These are phyloP conservation scores for Didymella pomorum DNA, from an alignment of 2,329 filamentous ascomycete species.

Conservation along the genomic window DNA sequence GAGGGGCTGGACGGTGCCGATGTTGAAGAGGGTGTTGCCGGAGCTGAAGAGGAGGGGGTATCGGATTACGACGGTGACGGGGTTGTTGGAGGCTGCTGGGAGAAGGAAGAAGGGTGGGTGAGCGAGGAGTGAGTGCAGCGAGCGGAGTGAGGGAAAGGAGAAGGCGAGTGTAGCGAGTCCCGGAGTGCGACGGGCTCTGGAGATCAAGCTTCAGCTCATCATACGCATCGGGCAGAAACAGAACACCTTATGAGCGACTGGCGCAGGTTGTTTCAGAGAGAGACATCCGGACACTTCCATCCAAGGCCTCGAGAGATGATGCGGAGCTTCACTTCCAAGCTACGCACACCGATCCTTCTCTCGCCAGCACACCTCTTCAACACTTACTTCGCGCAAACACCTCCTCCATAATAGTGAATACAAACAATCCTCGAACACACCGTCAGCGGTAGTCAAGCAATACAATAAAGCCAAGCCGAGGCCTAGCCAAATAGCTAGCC, in stretches of 20 bases:
- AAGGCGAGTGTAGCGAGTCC: not conserved
- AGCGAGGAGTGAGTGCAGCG: too few relatives aligned
- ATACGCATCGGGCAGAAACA: not conserved
- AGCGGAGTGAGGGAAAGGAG: too few relatives aligned
- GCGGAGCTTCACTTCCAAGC: not conserved
- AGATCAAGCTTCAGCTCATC: not conserved
- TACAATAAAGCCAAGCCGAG: not conserved
- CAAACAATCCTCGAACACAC: not conserved
- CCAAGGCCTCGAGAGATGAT: not conserved
- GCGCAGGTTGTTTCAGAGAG: not conserved
- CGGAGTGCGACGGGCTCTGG: not conserved
- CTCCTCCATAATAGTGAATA: not conserved
- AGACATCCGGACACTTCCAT: not conserved
- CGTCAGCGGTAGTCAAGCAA: not conserved
- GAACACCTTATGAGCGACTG: not conserved
- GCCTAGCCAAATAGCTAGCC: not conserved
- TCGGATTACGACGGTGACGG: conserved; percentile 69
- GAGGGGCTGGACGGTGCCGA: conserved; percentile 80
- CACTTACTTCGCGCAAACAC: not conserved
- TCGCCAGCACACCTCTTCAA: too few relatives aligned
- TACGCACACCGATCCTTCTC: not conserved
- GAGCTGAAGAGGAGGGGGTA: conserved; percentile 76
- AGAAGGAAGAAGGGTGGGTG: not conserved
- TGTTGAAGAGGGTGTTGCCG: conserved; percentile 76
- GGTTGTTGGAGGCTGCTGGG: conserved; percentile 26